Conservation (phyloP, 257 asterid species). For the Schizonepeta tenuifolia region DNA sequence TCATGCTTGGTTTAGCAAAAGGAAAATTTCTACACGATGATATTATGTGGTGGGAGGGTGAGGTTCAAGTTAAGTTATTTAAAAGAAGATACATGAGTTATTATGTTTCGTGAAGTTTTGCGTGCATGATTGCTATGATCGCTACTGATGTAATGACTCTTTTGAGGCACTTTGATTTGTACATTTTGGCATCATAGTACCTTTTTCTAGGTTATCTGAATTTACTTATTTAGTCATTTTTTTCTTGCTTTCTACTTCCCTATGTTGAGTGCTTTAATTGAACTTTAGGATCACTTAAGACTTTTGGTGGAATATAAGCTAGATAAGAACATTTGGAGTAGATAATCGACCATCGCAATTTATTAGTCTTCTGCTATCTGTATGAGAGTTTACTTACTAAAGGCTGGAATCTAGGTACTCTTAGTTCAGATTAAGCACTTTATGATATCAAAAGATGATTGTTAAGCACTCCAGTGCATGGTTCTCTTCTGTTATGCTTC, state of each 20-base stretch:
- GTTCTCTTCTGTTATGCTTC: no score
- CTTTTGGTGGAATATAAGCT: background rate
- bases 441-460: background rate
- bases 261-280: background rate
- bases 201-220: background rate
- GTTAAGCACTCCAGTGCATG: no score
- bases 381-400: background rate
- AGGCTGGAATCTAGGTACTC: background rate
- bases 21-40: no score
- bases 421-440: background rate
- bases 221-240: background rate
- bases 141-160: background rate
- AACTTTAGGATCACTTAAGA: background rate
- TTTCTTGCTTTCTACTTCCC: background rate
- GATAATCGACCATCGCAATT: background rate
- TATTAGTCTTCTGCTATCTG: background rate
- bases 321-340: background rate
- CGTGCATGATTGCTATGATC: background rate
- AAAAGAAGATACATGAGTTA: background rate
- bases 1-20: background rate
- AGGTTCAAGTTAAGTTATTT: background rate
- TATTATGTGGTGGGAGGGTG: no score
- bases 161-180: background rate
- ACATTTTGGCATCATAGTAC: background rate
- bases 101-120: background rate